Evolutionary conservation across 768 basidiomycete species (phyloP).

Genomic region (Pleurotus citrinopileatus): DNA sequence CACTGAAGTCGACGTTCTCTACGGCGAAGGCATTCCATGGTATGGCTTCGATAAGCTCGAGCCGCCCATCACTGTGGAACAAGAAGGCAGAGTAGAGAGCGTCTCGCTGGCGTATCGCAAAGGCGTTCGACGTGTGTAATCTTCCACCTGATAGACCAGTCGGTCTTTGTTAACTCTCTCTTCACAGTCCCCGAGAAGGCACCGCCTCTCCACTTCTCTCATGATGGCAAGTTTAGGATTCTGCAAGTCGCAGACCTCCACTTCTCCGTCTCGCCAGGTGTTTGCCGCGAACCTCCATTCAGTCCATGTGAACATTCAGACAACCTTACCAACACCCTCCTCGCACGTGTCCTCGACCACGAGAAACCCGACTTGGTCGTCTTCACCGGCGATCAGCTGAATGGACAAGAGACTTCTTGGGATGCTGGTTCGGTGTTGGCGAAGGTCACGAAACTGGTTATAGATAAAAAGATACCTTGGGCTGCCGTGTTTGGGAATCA

Average conservation of each 20-base stretch:
- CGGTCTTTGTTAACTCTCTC: conserved; percentile 7
- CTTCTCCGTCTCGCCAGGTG: conserved; percentile 77
- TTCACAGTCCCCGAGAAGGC: conserved; percentile 63
- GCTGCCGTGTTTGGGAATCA: conserved; percentile 94
- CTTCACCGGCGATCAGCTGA: conserved; percentile 91
- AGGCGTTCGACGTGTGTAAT: conserved; percentile 66
- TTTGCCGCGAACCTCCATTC: conserved; percentile 72
- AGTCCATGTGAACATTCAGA: conserved; percentile 65
- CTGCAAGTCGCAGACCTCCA: conserved; percentile 93
- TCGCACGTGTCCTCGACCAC: conserved; percentile 65
- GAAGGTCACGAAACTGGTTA: conserved; percentile 81
- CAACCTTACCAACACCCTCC: conserved; percentile 70
- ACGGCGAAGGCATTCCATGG: conserved; percentile 81
- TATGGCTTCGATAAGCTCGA: conserved; percentile 80
- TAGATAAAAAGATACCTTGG: conserved; percentile 81
- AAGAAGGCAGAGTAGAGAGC: conserved; percentile 38
- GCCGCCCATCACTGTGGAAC: conserved; percentile 49
- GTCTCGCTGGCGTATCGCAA: conserved; percentile 68
- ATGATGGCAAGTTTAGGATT: conserved; percentile 83
- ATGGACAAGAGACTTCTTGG: conserved; percentile 89
- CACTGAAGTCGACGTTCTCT: conserved; percentile 90
- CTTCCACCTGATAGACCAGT: not conserved
- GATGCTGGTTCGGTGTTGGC: conserved; percentile 84
- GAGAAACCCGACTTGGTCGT: conserved; percentile 92
- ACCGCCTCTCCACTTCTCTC: conserved; percentile 79